Evolutionary conservation across 2,329 filamentous ascomycete species (phyloP), one percentile per base, ranked within the genome.

Genomic region (Plectosphaerella sp.): DNA sequence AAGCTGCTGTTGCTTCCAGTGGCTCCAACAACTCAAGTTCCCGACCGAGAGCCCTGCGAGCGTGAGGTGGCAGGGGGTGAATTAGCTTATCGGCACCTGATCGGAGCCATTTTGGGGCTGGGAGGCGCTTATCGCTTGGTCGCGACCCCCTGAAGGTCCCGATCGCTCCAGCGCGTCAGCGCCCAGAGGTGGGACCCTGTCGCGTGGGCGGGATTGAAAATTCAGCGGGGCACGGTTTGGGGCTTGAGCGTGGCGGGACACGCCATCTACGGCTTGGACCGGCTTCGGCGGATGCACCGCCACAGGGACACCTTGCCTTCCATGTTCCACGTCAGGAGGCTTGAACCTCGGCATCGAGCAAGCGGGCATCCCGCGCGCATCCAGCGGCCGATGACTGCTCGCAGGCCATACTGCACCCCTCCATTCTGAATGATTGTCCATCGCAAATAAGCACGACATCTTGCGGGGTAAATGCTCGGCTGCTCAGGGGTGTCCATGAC

Each of bases 11-110:
- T 39, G 16, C 37, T 15, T 22, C 22, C 22, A 22, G 22, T 22
- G 22, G 3, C 22, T 22, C 5, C 22, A 22, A 22, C 22, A n/a
- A 14, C 36, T 39, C n/a, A 18, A 15, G 15, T 39, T 15, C 37
- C 16, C 37, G 37, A 18, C 37, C 37, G 37, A 18, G 37, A 15
- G 14, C 37, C 22, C 35, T 53, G 39, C 25, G 47, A 41, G 45
- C 18, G 46, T 46, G 33, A 41, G 41, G 22, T 22, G 28, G 37
- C 36, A 45, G 28, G 39, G 24, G 48, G 42, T 48, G 47, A 52
- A 49, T 49, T 37, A 51, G 18, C 49, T 51, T 55, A 52, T 52
- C 52, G 52, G 54, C 52, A 56, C 54, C 52, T 56, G 54, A 56
- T 52, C 52, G 47, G 52, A 45, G 5, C 28, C 12, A 16, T 22